These are phyloP conservation scores for Narthecium ossifragum DNA, from an alignment of 106 monocot species.

Conservation along the genomic window DNA sequence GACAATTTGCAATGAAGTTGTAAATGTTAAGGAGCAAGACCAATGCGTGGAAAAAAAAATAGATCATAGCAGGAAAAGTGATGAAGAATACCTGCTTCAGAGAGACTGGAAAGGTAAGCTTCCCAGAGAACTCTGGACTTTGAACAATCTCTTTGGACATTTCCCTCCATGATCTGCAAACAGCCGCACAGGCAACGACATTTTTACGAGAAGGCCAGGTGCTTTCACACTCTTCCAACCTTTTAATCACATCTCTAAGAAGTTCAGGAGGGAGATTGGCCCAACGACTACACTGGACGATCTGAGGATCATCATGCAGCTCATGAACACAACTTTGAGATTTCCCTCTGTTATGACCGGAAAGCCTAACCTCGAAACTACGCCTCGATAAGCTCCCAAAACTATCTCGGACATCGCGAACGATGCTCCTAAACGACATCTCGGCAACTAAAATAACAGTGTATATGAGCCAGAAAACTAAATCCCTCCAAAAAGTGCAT, in stretches of 20 bases:
- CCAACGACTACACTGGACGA: conserved; percentile 33
- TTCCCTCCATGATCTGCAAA: conserved; percentile 44
- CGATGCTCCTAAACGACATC: conserved; percentile 47
- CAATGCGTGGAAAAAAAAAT: too few species aligned
- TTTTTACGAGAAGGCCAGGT: conserved; percentile 37
- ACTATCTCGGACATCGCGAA: conserved; percentile 42
- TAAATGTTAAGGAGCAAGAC: too few species aligned
- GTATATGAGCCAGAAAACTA: too few species aligned
- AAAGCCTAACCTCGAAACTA: conserved; percentile 42
- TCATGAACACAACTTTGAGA: conserved; percentile 23
- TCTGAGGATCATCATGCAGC: conserved; percentile 7
- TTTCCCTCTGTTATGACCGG: conserved; percentile 25
- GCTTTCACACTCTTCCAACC: conserved; percentile 37
- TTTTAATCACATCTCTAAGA: conserved; percentile 37
- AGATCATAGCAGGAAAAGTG: background rate
- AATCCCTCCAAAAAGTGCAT: too few species aligned
- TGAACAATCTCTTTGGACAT: conserved; percentile 49
- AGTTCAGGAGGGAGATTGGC: conserved; percentile 44
- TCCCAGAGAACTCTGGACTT: conserved; percentile 42
- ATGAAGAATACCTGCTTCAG: conserved; percentile 32
- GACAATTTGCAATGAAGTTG: too few species aligned
- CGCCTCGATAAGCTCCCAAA: conserved; percentile 42
- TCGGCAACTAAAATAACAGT: background rate
- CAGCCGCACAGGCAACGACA: conserved; percentile 40
- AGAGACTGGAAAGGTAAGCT: conserved; percentile 48